These are phyloP conservation scores for Microdochium trichocladiopsis DNA, from an alignment of 2,329 filamentous ascomycete genomes.

Conservation along the genomic window DNA sequence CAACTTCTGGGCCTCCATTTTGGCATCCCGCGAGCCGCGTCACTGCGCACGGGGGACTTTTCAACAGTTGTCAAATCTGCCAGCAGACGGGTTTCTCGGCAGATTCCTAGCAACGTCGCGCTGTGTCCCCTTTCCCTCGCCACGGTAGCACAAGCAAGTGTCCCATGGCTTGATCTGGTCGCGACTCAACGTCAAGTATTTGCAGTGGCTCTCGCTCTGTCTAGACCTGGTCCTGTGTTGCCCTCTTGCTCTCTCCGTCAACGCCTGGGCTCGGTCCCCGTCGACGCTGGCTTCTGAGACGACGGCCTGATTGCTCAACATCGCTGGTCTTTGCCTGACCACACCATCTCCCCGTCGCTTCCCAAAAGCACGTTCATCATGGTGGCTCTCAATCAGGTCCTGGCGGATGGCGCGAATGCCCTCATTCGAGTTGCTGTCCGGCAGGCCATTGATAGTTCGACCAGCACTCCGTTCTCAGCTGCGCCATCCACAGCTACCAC, in stretches of 20 bases:
- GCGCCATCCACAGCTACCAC: conserved; percentile 2
- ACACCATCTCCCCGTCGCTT: background rate
- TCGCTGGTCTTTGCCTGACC: background rate
- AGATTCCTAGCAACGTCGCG: background rate
- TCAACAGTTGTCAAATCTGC: background rate
- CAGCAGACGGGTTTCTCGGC: background rate
- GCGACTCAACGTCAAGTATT: background rate
- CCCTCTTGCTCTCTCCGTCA: background rate
- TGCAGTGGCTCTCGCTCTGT: background rate
- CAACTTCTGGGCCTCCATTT: background rate
- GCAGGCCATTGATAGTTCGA: conserved; percentile 8
- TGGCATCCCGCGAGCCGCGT: background rate
- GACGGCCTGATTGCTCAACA: background rate
- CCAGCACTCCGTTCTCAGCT: conserved; percentile 4
- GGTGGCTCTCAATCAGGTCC: conserved; percentile 26
- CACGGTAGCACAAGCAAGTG: background rate
- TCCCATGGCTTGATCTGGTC: background rate
- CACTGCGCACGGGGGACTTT: background rate
- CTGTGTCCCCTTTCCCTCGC: too few relatives aligned
- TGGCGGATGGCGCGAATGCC: conserved; percentile 27
- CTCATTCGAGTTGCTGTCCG: conserved; percentile 21
- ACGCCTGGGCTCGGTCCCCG: background rate
- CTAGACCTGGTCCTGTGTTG: background rate
- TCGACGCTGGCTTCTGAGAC: background rate
- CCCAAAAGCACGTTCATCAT: conserved; percentile 15